A percentile compares a stretch with the other conserved stretches of the same genome.
These are phyloP conservation scores for Leishmania turanica DNA, from an alignment of 208 protist genomes.

Conservation along the genomic window DNA sequence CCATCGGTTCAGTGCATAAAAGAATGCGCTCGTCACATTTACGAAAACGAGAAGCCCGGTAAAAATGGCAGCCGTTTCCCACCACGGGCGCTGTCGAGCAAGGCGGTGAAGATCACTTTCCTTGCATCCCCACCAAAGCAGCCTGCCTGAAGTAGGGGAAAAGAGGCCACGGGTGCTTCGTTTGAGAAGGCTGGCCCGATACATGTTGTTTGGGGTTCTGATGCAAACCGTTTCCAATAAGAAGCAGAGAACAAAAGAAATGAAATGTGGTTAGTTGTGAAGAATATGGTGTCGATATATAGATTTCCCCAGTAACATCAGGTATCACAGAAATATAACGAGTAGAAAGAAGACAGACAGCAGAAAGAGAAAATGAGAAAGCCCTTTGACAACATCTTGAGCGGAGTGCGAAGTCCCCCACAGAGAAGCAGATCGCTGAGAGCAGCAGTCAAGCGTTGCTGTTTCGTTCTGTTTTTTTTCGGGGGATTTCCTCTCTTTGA, in stretches of 20 bases:
- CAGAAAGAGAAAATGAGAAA: not conserved
- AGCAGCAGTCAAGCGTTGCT: not conserved
- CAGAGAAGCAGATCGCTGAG: not conserved
- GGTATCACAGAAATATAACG: not conserved
- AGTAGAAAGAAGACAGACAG: not conserved
- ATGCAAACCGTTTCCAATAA: not conserved
- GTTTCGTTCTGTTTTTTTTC: not conserved
- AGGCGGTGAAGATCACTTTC: slow-evolving; percentile 68
- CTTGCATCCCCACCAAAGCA: slow-evolving; percentile 68
- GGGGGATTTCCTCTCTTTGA: not conserved
- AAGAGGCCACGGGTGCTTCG: slow-evolving; percentile 18
- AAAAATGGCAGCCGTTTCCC: slow-evolving; percentile 76
- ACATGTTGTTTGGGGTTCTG: slow-evolving; percentile 12
- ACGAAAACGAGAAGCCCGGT: slow-evolving; percentile 73
- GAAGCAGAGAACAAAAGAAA: not conserved
- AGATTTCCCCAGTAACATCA: no score
- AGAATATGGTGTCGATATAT: not conserved
- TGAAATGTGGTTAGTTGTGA: not conserved
- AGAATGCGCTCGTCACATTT: slow-evolving; percentile 52
- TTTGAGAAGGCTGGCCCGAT: slow-evolving; percentile 24
- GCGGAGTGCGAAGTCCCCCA: not conserved
- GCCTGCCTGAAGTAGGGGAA: slow-evolving; percentile 12
- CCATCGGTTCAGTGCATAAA: slow-evolving; percentile 69
- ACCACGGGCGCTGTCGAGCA: slow-evolving; percentile 84
- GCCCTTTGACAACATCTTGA: not conserved